Percentiles rank a stretch among this genome's conserved stretches.
Conservation (phyloP, 495 filamentous ascomycete genomes). For the Neurospora intermedia region DNA sequence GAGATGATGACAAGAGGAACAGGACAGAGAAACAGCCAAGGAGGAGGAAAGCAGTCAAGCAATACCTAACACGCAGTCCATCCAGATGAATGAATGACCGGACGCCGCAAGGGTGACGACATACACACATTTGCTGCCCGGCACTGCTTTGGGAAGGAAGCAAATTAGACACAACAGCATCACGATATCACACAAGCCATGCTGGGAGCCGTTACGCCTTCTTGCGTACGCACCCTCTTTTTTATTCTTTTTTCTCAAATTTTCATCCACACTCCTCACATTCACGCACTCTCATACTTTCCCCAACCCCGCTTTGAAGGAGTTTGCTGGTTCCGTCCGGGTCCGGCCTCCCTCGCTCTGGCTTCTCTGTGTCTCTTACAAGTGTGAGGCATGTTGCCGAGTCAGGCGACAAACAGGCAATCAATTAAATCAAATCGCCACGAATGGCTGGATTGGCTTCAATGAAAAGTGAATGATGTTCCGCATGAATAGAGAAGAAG, state of each 20-base stretch:
- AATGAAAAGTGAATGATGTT: not conserved
- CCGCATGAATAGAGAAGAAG: not conserved
- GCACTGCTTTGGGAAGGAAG: not conserved
- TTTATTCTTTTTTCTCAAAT: not conserved
- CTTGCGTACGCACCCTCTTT: not conserved
- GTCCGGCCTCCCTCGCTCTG: not conserved
- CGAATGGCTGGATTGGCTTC: not conserved
- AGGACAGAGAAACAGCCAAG: slow-evolving; percentile 1
- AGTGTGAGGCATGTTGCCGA: not conserved
- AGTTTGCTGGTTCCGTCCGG: not conserved
- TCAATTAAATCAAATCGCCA: not conserved
- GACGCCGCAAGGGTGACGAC: not conserved
- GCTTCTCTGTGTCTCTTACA: not conserved
- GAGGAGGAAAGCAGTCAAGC: slow-evolving; percentile 1
- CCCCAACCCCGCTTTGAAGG: not conserved
- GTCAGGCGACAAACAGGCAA: not conserved
- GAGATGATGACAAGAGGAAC: not conserved
- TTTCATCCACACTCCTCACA: not conserved
- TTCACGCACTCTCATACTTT: not conserved
- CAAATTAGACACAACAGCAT: slow-evolving; percentile 9
- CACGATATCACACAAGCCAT: slow-evolving; percentile 12
- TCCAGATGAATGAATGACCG: not conserved
- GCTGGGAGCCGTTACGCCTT: slow-evolving; percentile 8
- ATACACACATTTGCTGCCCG: not conserved
- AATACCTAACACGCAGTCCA: not conserved